Evolutionary conservation across 1,284 basidiomycete species (phyloP).

Genomic region (Microbotryomycetes sp.): DNA sequence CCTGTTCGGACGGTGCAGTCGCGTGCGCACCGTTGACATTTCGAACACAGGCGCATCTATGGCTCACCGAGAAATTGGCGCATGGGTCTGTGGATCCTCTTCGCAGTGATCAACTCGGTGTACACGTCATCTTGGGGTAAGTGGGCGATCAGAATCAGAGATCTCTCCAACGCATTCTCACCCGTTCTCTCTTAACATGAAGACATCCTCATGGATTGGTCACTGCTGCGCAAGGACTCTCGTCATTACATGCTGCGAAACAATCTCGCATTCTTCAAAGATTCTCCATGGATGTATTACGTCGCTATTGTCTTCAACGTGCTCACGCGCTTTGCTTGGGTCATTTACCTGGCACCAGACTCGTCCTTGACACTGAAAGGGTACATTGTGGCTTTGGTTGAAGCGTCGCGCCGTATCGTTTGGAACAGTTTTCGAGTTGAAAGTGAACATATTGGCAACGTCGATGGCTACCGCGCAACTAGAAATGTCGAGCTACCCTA

Average conservation of each 20-base stretch:
- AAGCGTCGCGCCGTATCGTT: conserved; percentile 28
- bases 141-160: background rate
- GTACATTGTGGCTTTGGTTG: conserved; percentile 27
- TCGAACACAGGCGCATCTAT: background rate
- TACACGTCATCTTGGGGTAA: conserved; percentile 24
- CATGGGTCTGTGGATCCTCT: conserved; percentile 25
- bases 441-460: conserved; percentile 33
- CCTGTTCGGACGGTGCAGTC: background rate
- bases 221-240: conserved; percentile 26
- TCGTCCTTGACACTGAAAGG: conserved; percentile 10
- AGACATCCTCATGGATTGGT: conserved; percentile 38
- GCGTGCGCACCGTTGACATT: background rate
- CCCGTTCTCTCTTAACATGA: background rate
- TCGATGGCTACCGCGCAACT: conserved; percentile 33
- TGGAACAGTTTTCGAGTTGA: conserved; percentile 33
- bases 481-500: conserved; percentile 31
- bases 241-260: conserved; percentile 29
- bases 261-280: conserved; percentile 35
- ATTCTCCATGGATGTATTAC: conserved; percentile 33
- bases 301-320: conserved; percentile 30
- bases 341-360: conserved; percentile 23
- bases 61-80: conserved; percentile 17
- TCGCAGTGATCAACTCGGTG: conserved; percentile 19
- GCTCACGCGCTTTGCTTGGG: conserved; percentile 35
- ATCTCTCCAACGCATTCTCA: background rate